These are phyloP conservation scores for Termitomyces sp. DNA, from an alignment of 768 basidiomycete species.

Conservation along the genomic window DNA sequence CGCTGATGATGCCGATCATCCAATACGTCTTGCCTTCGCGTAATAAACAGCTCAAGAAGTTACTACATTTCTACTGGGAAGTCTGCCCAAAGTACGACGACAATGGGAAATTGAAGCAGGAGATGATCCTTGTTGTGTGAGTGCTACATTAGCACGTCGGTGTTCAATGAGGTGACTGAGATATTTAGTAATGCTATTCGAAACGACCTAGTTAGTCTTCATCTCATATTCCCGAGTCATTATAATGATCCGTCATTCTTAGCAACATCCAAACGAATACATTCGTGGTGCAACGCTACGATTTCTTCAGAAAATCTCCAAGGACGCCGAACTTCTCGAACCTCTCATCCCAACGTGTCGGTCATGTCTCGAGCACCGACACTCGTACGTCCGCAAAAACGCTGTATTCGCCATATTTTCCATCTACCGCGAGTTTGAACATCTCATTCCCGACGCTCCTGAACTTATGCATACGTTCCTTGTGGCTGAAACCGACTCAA, in stretches of 20 bases:
- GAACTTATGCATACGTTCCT: constrained; percentile 97
- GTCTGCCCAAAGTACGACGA: constrained; percentile 98
- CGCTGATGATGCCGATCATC: constrained; percentile 95
- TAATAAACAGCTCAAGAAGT: constrained; percentile 96
- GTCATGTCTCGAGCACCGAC: constrained; percentile 92
- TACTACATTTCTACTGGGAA: constrained; percentile 95
- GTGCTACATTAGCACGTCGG: constrained; percentile 24
- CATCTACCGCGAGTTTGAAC: constrained; percentile 92
- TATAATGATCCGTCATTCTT: constrained; percentile 2
- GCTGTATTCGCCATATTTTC: constrained; percentile 95
- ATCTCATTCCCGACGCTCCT: constrained; percentile 28
- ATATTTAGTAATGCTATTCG: constrained; percentile 83
- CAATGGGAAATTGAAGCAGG: constrained; percentile 95
- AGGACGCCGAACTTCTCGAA: constrained; percentile 91
- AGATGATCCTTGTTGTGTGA: constrained; percentile 98
- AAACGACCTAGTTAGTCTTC: constrained; percentile 79
- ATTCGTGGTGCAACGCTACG: constrained; percentile 97
- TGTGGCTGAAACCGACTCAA: constrained; percentile 90
- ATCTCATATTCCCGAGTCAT: not conserved
- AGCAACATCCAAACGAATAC: constrained; percentile 99
- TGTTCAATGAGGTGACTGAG: not conserved
- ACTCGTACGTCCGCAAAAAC: constrained; percentile 97
- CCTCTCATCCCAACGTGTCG: constrained; percentile 93
- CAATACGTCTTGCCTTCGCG: constrained; percentile 95
- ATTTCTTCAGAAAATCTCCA: constrained; percentile 91